These are phyloP conservation scores for Fusarium nelsonii DNA, from an alignment of 2,329 filamentous ascomycete genomes.

Conservation along the genomic window DNA sequence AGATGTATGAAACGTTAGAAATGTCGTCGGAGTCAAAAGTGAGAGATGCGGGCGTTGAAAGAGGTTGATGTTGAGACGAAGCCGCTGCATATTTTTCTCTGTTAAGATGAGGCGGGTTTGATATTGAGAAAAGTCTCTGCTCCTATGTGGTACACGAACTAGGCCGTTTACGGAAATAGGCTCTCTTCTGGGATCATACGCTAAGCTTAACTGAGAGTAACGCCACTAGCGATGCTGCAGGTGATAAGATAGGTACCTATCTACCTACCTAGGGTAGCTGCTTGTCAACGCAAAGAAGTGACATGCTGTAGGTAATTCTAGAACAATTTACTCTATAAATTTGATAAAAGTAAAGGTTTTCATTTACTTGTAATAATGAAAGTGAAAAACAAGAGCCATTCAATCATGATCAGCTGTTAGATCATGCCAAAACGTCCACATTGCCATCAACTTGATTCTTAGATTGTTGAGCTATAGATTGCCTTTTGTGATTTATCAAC, in stretches of 20 bases:
- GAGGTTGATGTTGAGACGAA: conserved; percentile 14
- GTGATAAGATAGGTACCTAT: neutral
- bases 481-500: no score
- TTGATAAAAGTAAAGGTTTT: no score
- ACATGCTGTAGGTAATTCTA: neutral
- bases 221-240: neutral
- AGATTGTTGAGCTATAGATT: no score
- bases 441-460: rapidly evolving
- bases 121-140: conserved; percentile 36
- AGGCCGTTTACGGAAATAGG: neutral
- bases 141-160: conserved; percentile 6
- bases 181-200: neutral
- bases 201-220: neutral
- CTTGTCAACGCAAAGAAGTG: no score
- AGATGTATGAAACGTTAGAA: neutral
- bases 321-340: neutral
- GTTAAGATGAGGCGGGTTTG: conserved; percentile 7
- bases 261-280: neutral
- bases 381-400: no score
- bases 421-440: no score
- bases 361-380: no score
- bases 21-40: neutral
- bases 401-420: no score
- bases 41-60: neutral
- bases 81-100: conserved; percentile 26